phyloP scores from a whole-genome alignment of 2,329 filamentous ascomycete genomes.

The Pestalotiopsis sp. region DNA sequence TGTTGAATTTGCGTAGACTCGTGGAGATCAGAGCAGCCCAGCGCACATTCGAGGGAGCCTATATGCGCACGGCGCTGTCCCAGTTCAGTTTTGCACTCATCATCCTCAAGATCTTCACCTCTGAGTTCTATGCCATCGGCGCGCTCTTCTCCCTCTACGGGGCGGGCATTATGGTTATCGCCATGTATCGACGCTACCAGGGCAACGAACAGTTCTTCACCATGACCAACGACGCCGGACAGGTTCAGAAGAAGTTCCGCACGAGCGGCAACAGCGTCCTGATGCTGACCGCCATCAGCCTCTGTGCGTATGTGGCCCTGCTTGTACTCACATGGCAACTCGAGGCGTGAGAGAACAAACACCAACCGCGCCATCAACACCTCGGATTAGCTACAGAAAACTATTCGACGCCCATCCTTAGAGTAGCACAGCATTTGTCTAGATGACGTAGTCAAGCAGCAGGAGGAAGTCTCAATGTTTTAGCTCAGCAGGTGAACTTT shows the following conservation, averaged over 20 bases:
- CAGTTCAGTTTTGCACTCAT: slow-evolving; percentile 96
- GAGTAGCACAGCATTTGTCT: not conserved
- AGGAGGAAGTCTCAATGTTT: too few relatives aligned
- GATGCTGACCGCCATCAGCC: slow-evolving; percentile 57
- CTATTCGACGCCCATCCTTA: not conserved
- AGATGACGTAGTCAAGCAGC: not conserved
- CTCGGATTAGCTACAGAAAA: not conserved
- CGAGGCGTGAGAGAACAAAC: slow-evolving; percentile 20
- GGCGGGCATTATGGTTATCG: slow-evolving; percentile 78
- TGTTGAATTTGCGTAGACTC: slow-evolving; percentile 51
- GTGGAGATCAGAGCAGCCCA: slow-evolving; percentile 95
- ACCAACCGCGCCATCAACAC: not conserved
- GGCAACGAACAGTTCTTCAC: slow-evolving; percentile 94
- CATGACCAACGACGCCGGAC: slow-evolving; percentile 45
- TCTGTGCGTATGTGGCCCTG: slow-evolving; percentile 60
- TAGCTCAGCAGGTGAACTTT: too few relatives aligned
- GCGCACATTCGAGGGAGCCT: slow-evolving; percentile 95
- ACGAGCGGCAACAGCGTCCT: slow-evolving; percentile 67
- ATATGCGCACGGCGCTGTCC: slow-evolving; percentile 89
- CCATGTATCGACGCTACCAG: slow-evolving; percentile 84
- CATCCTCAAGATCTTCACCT: slow-evolving; percentile 94
- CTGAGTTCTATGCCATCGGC: slow-evolving; percentile 96
- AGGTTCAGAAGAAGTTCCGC: slow-evolving; percentile 58
- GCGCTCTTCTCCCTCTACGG: slow-evolving; percentile 94
- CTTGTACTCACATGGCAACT: slow-evolving; percentile 57